phyloP scores from a whole-genome alignment of 768 basidiomycete species.

The Hysterangium stoloniferum region DNA sequence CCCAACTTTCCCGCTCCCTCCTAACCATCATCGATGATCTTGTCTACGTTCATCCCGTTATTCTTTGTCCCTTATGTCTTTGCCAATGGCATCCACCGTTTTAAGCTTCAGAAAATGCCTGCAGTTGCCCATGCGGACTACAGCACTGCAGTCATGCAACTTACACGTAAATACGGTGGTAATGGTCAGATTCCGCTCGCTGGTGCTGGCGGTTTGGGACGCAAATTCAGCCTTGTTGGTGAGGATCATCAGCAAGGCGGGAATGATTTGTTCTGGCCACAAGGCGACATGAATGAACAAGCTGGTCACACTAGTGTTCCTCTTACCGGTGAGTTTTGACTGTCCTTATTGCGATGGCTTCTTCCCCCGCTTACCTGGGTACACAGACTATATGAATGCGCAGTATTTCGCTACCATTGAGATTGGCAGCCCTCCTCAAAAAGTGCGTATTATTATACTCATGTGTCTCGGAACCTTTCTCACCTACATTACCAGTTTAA shows the following conservation, averaged over 20 bases:
- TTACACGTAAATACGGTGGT: slow-evolving; percentile 90
- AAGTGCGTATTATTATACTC: slow-evolving; percentile 39
- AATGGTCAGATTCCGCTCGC: slow-evolving; percentile 60
- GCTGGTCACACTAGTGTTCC: slow-evolving; percentile 87
- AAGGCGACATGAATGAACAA: slow-evolving; percentile 47
- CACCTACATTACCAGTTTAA: slow-evolving; percentile 55
- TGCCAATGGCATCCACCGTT: slow-evolving; percentile 58
- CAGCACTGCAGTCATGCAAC: slow-evolving; percentile 68
- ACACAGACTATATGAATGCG: slow-evolving; percentile 91
- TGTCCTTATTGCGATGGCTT: not conserved
- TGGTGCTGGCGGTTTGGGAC: slow-evolving; percentile 68
- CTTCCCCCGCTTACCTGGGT: slow-evolving; percentile 6
- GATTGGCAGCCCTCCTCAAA: slow-evolving; percentile 79
- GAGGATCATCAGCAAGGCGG: slow-evolving; percentile 23
- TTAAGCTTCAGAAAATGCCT: slow-evolving; percentile 85
- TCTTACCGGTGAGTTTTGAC: slow-evolving; percentile 64
- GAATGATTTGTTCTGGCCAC: slow-evolving; percentile 71
- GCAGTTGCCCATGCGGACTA: slow-evolving; percentile 47
- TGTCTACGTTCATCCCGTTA: slow-evolving; percentile 34
- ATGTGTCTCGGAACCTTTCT: not conserved
- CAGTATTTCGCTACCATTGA: slow-evolving; percentile 91
- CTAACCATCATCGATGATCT: slow-evolving; percentile 34
- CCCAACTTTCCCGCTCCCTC: no score
- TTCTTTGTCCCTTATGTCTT: slow-evolving; percentile 39
- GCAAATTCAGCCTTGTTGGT: slow-evolving; percentile 29